A percentile compares a stretch with the other conserved stretches of the same genome.
These are phyloP conservation scores for Fragaria ananassa DNA, from an alignment of 306 rosid genomes.

Conservation along the genomic window DNA sequence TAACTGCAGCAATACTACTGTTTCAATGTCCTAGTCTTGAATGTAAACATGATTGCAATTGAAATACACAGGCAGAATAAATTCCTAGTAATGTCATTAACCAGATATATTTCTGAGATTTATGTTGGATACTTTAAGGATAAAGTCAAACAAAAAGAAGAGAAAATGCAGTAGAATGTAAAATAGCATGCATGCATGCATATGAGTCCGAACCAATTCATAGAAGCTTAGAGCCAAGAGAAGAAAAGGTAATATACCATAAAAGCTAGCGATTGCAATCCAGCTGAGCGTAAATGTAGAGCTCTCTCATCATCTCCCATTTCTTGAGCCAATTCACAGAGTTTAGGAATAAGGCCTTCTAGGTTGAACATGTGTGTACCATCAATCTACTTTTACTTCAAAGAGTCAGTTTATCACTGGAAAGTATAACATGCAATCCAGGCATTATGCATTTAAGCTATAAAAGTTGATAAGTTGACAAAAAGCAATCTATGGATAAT, in stretches of 20 bases:
- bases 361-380: conserved; percentile 83
- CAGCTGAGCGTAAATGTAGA: conserved; percentile 66
- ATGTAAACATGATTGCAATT: background rate
- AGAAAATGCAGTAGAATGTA: conserved; percentile 10
- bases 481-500: background rate
- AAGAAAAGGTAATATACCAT: conserved; percentile 52
- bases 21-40: background rate
- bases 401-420: conserved; percentile 38
- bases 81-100: background rate
- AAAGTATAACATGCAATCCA: background rate
- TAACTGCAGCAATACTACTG: background rate
- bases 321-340: conserved; percentile 87
- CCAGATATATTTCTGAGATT: background rate
- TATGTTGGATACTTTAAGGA: background rate
- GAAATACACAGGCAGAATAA: background rate
- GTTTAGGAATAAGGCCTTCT: conserved; percentile 86
- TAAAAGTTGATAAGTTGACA: background rate
- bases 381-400: conserved; percentile 65
- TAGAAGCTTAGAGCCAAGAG: background rate
- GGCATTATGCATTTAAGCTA: conserved; percentile 11
- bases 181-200: conserved; percentile 11
- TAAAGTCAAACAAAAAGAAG: background rate
- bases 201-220: conserved; percentile 8
- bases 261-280: conserved; percentile 66
- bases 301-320: conserved; percentile 62